phyloP scores from a whole-genome alignment of 768 basidiomycete species.

The Tulasnella sp. region DNA sequence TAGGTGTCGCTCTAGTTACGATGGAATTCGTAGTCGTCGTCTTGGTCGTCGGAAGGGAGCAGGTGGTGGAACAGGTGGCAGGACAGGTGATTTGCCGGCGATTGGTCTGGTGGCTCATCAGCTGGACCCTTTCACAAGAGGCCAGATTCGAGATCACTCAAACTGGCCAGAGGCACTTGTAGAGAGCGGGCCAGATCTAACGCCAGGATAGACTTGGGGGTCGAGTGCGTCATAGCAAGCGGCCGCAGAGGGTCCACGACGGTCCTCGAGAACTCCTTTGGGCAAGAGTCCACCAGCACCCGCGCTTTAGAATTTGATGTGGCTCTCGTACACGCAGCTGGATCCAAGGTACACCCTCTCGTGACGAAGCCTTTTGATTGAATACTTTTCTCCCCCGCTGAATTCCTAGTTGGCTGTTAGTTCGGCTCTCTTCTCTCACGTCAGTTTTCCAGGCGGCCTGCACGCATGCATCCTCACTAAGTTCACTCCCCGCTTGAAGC shows the following conservation, averaged over 20 bases:
- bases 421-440: constrained; percentile 2
- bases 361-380: constrained; percentile 2
- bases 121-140: background rate
- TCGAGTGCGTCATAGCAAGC: background rate
- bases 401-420: background rate
- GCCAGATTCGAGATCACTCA: background rate
- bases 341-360: background rate
- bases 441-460: background rate
- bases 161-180: background rate
- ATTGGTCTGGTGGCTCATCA: constrained; percentile 11
- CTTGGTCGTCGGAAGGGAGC: background rate
- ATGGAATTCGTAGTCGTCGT: background rate
- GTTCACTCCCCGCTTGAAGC: background rate
- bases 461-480: background rate
- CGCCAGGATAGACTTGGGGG: background rate
- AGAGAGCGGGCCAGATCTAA: background rate
- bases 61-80: constrained; percentile 25
- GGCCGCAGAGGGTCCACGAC: background rate
- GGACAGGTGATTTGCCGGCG: constrained; percentile 5
- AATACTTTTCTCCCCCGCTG: background rate
- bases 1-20: constrained; percentile 19
- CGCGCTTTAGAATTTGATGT: background rate
- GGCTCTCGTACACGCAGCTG: constrained; percentile 6
- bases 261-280: background rate
- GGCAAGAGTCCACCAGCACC: background rate